Base-by-base conservation (phyloP, 2,329 filamentous ascomycete genomes). In the Dryadomyces quercivorus region DNA sequence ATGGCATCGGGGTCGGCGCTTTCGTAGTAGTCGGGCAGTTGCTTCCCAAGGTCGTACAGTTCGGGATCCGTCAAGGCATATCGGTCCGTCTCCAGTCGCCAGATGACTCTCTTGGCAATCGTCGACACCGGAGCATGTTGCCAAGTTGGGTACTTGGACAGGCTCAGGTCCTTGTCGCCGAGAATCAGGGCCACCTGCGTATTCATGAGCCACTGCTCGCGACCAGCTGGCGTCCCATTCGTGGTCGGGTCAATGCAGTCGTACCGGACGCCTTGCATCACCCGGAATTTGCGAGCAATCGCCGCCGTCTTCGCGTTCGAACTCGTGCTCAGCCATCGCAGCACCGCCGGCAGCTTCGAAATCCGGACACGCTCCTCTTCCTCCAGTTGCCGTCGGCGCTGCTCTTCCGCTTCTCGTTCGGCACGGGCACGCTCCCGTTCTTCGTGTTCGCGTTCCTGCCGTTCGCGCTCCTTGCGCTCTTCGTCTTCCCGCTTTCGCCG, bases 121-220 rank as follows among this genome's bases (percentile, higher is more conserved):
- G 62, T 62, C 1, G 77, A 75, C 12, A 75, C 76, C 13, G 77
- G 75, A 18, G 75, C 68, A 15, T 73, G 77, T 55, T 78, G 73
- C 82, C 81, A 85, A 1, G 72, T 72, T 18, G 80, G 75, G 61
- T 82, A 84, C 70, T 74, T 71, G 15, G 78, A 76, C 3, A 85
- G 71, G 15, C 72, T 69, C 20, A 83, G 67, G 60, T 85, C 82
- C 62, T 82, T 84, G 61, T 84, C 80, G 15, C 82, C 82, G 1
- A 85, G 69, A 9, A 85, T 72, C 15, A 85, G 67, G 9, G 82
- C 81, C 51, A 77, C 80, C 55, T 84, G 78, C 3, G 77, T 80
- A 61, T 84, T 85, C 51, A 85, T 72, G 54, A 85, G 66, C 81
- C 82, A 85, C 60, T 81, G 80, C 60, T 84, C 81, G 51, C 80